Conservation (phyloP, 2,329 filamentous ascomycete species). For the Dendrostoma leiphaemia region DNA sequence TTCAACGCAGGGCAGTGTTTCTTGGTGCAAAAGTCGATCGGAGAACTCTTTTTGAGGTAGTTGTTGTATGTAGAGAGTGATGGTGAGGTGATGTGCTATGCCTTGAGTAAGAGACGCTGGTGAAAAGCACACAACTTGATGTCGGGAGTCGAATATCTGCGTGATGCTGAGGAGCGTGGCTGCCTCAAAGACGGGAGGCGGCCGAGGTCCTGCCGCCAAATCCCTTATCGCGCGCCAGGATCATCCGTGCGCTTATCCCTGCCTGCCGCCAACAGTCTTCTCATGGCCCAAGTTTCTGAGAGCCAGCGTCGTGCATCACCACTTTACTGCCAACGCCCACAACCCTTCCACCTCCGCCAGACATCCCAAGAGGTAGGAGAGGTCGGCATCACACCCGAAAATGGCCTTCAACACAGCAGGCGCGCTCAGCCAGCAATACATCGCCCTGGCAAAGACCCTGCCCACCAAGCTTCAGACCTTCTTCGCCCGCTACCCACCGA, state of each 20-base stretch:
- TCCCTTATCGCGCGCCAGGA: not conserved
- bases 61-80: too few relatives aligned
- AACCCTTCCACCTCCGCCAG: constrained; percentile 4
- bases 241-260: not conserved
- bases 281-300: constrained; percentile 13
- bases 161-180: too few relatives aligned
- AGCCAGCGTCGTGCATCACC: not conserved
- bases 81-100: too few relatives aligned
- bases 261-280: constrained; percentile 10
- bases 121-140: too few relatives aligned
- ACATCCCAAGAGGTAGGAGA: constrained; percentile 20
- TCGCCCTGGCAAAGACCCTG: constrained; percentile 67
- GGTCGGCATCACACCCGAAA: constrained; percentile 15
- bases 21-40: too few relatives aligned
- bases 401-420: constrained; percentile 21
- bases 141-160: too few relatives aligned
- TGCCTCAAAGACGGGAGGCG: too few relatives aligned
- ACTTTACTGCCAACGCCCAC: not conserved
- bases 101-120: too few relatives aligned
- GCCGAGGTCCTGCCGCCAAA: too few relatives aligned
- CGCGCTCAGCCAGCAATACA: constrained; percentile 33
- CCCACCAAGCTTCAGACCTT: constrained; percentile 79
- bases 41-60: too few relatives aligned
- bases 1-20: too few relatives aligned
- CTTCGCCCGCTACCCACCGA: constrained; percentile 85